Percentiles rank a stretch among this genome's conserved stretches.
Conservation (phyloP, 805 yeast species). For the Nakazawaea populi region DNA sequence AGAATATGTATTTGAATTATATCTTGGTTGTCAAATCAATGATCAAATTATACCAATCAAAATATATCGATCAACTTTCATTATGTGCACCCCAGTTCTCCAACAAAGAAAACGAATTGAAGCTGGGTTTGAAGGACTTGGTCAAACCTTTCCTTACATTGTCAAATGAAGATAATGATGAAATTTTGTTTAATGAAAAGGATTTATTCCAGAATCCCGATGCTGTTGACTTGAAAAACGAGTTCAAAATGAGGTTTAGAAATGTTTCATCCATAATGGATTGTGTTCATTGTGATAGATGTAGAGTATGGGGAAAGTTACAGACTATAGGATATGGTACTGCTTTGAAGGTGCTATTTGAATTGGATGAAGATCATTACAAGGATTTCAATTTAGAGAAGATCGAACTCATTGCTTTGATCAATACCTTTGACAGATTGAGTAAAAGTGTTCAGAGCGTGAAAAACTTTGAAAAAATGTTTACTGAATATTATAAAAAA, state of each 20-base stretch:
- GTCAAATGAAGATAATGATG: conserved; percentile 13
- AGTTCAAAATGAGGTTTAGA: conserved; percentile 78
- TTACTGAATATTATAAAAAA: conserved; percentile 56
- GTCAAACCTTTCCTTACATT: conserved; percentile 22
- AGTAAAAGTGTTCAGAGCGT: conserved; percentile 79
- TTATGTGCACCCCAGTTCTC: conserved; percentile 22
- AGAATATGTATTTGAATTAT: conserved; percentile 88
- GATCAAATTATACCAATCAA: conserved; percentile 41
- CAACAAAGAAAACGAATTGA: conserved; percentile 22
- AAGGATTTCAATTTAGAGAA: conserved; percentile 48
- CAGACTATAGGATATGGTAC: conserved; percentile 98
- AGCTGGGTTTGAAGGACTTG: conserved; percentile 25
- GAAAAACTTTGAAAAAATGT: conserved; percentile 59
- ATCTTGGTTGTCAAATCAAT: conserved; percentile 81
- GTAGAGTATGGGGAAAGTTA: conserved; percentile 96
- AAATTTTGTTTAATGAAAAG: conserved; percentile 37
- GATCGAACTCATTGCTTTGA: conserved; percentile 81
- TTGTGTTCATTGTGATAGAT: conserved; percentile 97
- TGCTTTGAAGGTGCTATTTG: conserved; percentile 85
- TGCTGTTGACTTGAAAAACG: conserved; percentile 63
- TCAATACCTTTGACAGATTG: conserved; percentile 89
- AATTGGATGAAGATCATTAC: conserved; percentile 48
- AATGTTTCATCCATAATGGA: conserved; percentile 94
- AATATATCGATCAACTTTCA: conserved; percentile 21
- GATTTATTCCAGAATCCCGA: conserved; percentile 39